Conservation (phyloP, 208 protist genomes). For the Trypanosoma theileri region DNA sequence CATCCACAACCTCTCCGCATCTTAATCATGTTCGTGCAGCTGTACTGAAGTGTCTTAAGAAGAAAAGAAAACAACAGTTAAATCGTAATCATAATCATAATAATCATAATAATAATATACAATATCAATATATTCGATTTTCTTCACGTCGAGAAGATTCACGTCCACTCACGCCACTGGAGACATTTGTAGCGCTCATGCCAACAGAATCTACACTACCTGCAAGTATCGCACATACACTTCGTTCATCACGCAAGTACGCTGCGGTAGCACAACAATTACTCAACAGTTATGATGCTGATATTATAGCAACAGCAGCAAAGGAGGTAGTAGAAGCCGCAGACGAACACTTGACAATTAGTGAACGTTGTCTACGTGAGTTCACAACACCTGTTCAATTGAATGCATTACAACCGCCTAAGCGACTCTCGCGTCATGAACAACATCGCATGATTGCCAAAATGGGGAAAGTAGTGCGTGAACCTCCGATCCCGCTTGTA, state of each 20-base stretch:
- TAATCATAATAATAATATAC: no score
- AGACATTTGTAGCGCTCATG: constrained; percentile 83
- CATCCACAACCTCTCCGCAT: constrained; percentile 35
- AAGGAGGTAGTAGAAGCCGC: constrained; percentile 47
- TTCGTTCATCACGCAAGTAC: constrained; percentile 33
- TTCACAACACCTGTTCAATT: constrained; percentile 82
- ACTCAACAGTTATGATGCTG: constrained; percentile 54
- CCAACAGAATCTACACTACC: constrained; percentile 72
- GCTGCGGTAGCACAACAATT: constrained; percentile 39
- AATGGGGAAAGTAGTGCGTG: constrained; percentile 34
- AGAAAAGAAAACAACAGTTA: no score
- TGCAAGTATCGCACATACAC: constrained; percentile 35
- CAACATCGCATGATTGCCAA: constrained; percentile 71
- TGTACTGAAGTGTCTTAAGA: constrained; percentile 33
- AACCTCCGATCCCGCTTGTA: constrained; percentile 54
- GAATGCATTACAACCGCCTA: constrained; percentile 57
- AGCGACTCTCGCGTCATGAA: constrained; percentile 67
- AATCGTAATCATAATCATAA: no score
- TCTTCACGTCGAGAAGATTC: constrained; percentile 7
- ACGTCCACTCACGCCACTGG: constrained; percentile 70
- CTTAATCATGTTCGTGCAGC: constrained; percentile 71
- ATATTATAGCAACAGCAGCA: constrained; percentile 46
- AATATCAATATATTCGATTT: no score
- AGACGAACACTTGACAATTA: constrained; percentile 46
- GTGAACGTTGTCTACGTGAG: constrained; percentile 66